phyloP scores from a whole-genome alignment of 768 basidiomycete species.

The Podaxis sp. region DNA sequence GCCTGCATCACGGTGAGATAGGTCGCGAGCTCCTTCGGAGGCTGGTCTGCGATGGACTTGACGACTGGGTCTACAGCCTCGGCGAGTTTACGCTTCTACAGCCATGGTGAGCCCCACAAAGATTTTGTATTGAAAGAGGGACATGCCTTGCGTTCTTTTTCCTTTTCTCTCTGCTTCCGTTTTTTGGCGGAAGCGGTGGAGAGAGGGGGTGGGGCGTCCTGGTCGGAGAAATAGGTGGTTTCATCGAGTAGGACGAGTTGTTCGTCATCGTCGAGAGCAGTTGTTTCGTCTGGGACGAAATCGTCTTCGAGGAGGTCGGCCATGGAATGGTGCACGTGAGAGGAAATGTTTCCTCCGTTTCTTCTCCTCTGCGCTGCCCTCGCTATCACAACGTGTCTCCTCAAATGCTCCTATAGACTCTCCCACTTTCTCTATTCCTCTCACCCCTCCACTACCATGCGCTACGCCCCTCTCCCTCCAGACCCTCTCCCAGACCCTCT shows the following conservation, averaged over 20 bases:
- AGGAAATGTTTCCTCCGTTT: neutral
- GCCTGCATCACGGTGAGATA: constrained; percentile 68
- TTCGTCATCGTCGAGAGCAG: constrained; percentile 35
- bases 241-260: constrained; percentile 22
- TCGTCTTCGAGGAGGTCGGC: constrained; percentile 88
- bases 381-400: constrained; percentile 10
- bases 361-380: neutral
- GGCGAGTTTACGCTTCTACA: constrained; percentile 65
- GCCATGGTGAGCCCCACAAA: neutral
- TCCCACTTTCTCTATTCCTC: neutral
- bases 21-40: constrained; percentile 56
- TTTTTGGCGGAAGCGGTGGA: constrained; percentile 47
- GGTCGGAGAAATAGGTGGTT: constrained; percentile 18
- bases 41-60: constrained; percentile 55
- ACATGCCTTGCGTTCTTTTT: constrained; percentile 74
- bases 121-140: constrained; percentile 30
- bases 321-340: constrained; percentile 13
- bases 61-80: constrained; percentile 36
- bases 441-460: constrained; percentile 9
- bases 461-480: constrained; percentile 12
- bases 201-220: constrained; percentile 8
- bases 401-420: constrained; percentile 11
- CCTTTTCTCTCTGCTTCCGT: constrained; percentile 70
- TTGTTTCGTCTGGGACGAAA: constrained; percentile 49
- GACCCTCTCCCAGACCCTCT: neutral